These are phyloP conservation scores for Penicillium odoratum DNA, from an alignment of 495 filamentous ascomycete species.

Conservation along the genomic window DNA sequence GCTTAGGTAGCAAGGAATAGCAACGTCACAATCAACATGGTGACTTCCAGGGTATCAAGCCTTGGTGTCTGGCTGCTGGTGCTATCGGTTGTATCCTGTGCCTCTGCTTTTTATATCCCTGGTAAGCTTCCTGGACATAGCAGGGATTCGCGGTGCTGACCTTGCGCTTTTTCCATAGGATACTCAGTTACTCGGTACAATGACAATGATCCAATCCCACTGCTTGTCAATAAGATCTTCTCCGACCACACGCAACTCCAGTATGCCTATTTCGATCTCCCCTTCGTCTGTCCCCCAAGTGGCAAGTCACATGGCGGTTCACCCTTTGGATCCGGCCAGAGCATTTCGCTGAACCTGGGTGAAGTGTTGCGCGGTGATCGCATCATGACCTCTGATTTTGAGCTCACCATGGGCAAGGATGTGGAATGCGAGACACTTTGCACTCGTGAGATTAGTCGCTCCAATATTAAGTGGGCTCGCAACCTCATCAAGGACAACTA, in stretches of 20 bases:
- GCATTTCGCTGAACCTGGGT: conserved; percentile 85
- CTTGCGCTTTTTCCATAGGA: conserved; percentile 38
- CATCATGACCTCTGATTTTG: conserved; percentile 86
- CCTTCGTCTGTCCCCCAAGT: conserved; percentile 85
- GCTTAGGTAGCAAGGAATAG: conserved; percentile 19
- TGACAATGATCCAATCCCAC: conserved; percentile 76
- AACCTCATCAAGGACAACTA: conserved; percentile 81
- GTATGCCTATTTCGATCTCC: conserved; percentile 91
- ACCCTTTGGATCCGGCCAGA: conserved; percentile 75
- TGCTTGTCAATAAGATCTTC: conserved; percentile 95
- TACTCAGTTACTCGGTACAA: conserved; percentile 80
- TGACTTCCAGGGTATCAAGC: conserved; percentile 25
- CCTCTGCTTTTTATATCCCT: conserved; percentile 75
- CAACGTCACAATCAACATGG: conserved; percentile 31
- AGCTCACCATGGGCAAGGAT: conserved; percentile 79
- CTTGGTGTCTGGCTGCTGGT: conserved; percentile 38
- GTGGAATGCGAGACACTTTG: conserved; percentile 77
- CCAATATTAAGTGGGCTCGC: conserved; percentile 67
- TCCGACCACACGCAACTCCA: conserved; percentile 90
- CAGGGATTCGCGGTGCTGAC: conserved; percentile 21
- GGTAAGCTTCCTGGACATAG: conserved; percentile 47
- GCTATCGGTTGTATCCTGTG: conserved; percentile 39
- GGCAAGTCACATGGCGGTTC: conserved; percentile 67
- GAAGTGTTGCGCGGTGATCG: conserved; percentile 91
- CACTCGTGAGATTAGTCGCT: conserved; percentile 60